These are phyloP conservation scores for Eleusine coracana DNA, from an alignment of 176 grass and related monocot species.

Conservation along the genomic window DNA sequence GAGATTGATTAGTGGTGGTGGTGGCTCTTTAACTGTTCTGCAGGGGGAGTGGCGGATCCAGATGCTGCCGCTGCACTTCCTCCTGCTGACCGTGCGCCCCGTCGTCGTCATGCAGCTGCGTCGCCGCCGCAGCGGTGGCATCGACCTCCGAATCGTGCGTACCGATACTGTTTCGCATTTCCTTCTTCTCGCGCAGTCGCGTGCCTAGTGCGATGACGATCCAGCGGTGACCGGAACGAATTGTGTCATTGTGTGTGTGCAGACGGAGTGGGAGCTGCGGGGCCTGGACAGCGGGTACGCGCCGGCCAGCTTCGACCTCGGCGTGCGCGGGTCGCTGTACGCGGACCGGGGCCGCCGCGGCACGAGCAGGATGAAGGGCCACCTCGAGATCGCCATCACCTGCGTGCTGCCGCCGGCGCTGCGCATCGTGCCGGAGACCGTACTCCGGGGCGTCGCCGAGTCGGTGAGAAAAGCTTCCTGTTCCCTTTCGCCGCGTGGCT, in stretches of 20 bases:
- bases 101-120: constrained; percentile 78
- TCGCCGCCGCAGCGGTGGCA: constrained; percentile 41
- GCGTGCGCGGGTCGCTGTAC: constrained; percentile 62
- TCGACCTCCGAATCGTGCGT: constrained; percentile 67
- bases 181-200: background rate
- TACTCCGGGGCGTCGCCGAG: constrained; percentile 59
- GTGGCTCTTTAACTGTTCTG: background rate
- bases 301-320: constrained; percentile 61
- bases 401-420: constrained; percentile 57
- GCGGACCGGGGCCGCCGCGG: constrained; percentile 40
- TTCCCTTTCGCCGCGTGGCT: background rate
- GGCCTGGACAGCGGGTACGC: constrained; percentile 54
- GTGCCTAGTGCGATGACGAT: background rate
- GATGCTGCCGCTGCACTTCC: constrained; percentile 85
- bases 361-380: constrained; percentile 50
- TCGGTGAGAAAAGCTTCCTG: constrained; percentile 21
- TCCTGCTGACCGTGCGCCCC: constrained; percentile 71
- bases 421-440: constrained; percentile 50
- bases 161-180: background rate
- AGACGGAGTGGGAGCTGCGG: constrained; percentile 78
- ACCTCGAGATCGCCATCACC: constrained; percentile 64
- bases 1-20: too few species aligned
- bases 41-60: constrained; percentile 74
- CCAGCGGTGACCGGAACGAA: background rate
- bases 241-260: background rate